phyloP scores from a whole-genome alignment of 345 rosid genomes.

The Populus ilicifolia region DNA sequence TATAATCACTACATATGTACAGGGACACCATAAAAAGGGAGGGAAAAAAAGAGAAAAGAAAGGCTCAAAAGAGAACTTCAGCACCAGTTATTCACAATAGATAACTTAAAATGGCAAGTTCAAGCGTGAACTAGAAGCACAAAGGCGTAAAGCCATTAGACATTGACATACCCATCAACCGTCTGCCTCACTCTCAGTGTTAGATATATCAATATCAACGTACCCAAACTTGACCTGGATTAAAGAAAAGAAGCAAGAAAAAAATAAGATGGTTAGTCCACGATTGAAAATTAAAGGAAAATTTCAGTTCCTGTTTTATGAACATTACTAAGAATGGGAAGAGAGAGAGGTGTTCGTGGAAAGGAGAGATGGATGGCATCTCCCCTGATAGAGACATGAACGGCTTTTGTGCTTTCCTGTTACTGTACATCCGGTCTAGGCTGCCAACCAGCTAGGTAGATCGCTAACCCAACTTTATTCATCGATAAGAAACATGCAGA shows the following conservation, averaged over 20 bases:
- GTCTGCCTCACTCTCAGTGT: slow-evolving; percentile 71
- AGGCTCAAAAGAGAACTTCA: background rate
- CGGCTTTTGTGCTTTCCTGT: slow-evolving; percentile 28
- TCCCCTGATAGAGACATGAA: slow-evolving; percentile 65
- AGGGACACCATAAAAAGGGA: background rate
- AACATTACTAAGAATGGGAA: no score
- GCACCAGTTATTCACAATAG: slow-evolving; percentile 8
- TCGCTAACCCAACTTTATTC: slow-evolving; percentile 5
- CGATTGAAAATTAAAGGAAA: background rate
- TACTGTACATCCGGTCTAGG: slow-evolving; percentile 27
- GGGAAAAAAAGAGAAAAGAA: background rate
- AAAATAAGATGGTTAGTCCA: background rate
- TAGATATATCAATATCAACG: slow-evolving; percentile 76
- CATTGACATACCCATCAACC: slow-evolving; percentile 43
- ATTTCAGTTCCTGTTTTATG: background rate
- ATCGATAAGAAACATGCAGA: no score
- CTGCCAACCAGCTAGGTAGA: slow-evolving; percentile 14
- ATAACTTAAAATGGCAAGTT: slow-evolving; percentile 3
- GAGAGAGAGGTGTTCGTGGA: slow-evolving; percentile 12
- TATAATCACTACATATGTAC: slow-evolving; percentile 15
- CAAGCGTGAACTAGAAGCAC: slow-evolving; percentile 1
- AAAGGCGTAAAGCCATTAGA: slow-evolving; percentile 19
- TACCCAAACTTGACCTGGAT: slow-evolving; percentile 85
- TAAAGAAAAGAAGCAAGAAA: background rate
- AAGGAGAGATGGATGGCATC: slow-evolving; percentile 80